Percentiles rank a stretch among this genome's conserved stretches.
phyloP scores from a whole-genome alignment of 1,139 yeast species.

The Yamadazyma oceani region DNA sequence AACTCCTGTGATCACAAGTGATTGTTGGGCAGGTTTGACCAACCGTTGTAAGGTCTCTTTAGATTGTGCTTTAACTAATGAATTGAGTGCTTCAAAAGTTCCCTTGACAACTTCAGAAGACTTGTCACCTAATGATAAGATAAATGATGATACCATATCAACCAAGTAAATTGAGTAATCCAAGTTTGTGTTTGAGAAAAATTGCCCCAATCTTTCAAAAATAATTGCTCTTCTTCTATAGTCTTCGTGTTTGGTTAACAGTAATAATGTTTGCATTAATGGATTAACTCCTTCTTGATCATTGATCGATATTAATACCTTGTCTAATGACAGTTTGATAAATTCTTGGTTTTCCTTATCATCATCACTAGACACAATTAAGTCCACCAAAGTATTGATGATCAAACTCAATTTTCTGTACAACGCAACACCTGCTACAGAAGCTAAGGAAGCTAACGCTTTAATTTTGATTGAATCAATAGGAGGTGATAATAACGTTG shows the following conservation, averaged over 20 bases:
- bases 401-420: conserved; percentile 71
- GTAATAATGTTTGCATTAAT: conserved; percentile 75
- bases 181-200: conserved; percentile 63
- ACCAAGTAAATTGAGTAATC: conserved; percentile 74
- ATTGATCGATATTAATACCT: conserved; percentile 67
- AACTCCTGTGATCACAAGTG: conserved; percentile 66
- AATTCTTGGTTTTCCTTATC: conserved; percentile 32
- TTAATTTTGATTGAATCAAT: conserved; percentile 81
- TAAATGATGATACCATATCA: conserved; percentile 73
- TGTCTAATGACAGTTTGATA: conserved; percentile 60
- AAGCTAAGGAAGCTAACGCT: conserved; percentile 85
- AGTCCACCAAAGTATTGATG: conserved; percentile 68
- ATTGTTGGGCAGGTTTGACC: conserved; percentile 75
- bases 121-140: conserved; percentile 71
- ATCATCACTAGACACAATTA: conserved; percentile 45
- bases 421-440: conserved; percentile 86
- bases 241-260: conserved; percentile 78
- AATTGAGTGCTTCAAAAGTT: conserved; percentile 66
- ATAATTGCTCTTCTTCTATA: conserved; percentile 63
- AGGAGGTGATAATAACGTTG: conserved; percentile 79
- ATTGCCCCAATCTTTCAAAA: conserved; percentile 67
- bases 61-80: conserved; percentile 67
- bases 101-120: conserved; percentile 64
- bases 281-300: conserved; percentile 84
- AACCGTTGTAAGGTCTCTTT: conserved; percentile 75